Conservation (phyloP, 2,329 filamentous ascomycete genomes). For the Microascus cirrosus region DNA sequence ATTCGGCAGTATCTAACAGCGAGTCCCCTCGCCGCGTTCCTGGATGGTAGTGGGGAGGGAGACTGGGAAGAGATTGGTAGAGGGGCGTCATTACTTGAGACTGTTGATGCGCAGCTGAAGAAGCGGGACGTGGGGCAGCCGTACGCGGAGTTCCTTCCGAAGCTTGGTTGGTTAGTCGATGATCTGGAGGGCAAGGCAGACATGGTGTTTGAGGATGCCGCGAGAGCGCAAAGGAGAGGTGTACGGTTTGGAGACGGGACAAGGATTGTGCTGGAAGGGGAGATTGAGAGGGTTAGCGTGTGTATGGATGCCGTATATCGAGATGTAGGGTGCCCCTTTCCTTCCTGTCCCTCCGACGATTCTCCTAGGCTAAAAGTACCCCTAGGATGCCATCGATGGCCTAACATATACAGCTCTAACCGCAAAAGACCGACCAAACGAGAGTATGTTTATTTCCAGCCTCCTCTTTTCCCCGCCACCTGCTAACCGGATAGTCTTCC, state of each 20-base stretch:
- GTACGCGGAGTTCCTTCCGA: constrained; percentile 41
- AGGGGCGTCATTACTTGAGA: constrained; percentile 3
- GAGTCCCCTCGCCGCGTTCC: constrained; percentile 54
- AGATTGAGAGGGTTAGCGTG: constrained; percentile 42
- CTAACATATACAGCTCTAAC: constrained; percentile 29
- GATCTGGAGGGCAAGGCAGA: constrained; percentile 47
- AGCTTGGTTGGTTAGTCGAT: constrained; percentile 52
- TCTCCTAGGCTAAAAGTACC: background rate
- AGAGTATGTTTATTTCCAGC: constrained; percentile 19
- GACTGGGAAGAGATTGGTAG: background rate
- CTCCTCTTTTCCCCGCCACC: background rate
- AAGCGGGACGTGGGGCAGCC: constrained; percentile 32
- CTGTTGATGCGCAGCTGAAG: constrained; percentile 34
- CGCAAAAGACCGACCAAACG: constrained; percentile 21
- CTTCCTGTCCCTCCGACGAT: background rate
- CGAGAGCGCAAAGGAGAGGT: constrained; percentile 56
- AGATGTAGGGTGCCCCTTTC: background rate
- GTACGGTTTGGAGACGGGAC: constrained; percentile 53
- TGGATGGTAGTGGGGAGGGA: constrained; percentile 25
- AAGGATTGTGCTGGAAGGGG: constrained; percentile 30
- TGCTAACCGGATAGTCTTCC: constrained; percentile 29
- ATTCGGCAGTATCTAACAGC: constrained; percentile 58
- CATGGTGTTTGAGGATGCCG: constrained; percentile 55
- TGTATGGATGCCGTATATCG: constrained; percentile 32
- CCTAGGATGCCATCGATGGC: constrained; percentile 13